Evolutionary conservation across 345 rosid species (phyloP).

Genomic region (Cardamine occulta): DNA sequence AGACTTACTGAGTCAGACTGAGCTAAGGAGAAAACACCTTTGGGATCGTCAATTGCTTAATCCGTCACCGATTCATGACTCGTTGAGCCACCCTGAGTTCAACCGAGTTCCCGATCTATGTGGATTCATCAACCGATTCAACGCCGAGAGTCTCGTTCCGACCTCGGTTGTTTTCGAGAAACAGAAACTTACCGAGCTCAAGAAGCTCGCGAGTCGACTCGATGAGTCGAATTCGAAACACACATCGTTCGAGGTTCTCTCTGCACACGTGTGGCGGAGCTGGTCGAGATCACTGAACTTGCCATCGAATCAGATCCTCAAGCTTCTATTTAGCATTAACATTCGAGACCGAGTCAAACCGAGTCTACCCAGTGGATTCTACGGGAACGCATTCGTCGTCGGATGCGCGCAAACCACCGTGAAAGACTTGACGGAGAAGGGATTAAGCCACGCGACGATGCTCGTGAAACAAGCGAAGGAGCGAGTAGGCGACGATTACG

Average conservation of each 20-base stretch:
- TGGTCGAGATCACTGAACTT: conserved; percentile 77
- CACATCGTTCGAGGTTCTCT: conserved; percentile 77
- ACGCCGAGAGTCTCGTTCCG: conserved; percentile 60
- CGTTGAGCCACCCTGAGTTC: conserved; percentile 62
- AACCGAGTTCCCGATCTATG: conserved; percentile 60
- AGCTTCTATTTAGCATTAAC: conserved; percentile 77
- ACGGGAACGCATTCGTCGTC: conserved; percentile 85
- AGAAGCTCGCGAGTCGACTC: conserved; percentile 51
- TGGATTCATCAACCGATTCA: conserved; percentile 66
- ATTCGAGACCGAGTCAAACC: conserved; percentile 74
- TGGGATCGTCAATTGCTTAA: conserved; percentile 85
- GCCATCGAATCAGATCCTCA: conserved; percentile 63
- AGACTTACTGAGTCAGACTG: conserved; percentile 33
- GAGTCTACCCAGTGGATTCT: conserved; percentile 68
- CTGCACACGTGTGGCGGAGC: conserved; percentile 88
- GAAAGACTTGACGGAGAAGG: conserved; percentile 62
- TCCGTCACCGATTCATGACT: conserved; percentile 38
- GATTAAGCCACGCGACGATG: conserved; percentile 58
- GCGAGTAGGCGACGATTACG: conserved; percentile 58
- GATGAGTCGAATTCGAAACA: conserved; percentile 33
- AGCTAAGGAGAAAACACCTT: conserved; percentile 46
- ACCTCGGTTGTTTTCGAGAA: conserved; percentile 58
- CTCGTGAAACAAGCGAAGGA: conserved; percentile 74
- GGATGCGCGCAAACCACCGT: conserved; percentile 71
- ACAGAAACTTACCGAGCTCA: conserved; percentile 55